Percentiles rank a stretch among this genome's conserved stretches.
Evolutionary conservation across 2,329 filamentous ascomycete genomes (phyloP).

Genomic region (Colletotrichum sansevieriae): DNA sequence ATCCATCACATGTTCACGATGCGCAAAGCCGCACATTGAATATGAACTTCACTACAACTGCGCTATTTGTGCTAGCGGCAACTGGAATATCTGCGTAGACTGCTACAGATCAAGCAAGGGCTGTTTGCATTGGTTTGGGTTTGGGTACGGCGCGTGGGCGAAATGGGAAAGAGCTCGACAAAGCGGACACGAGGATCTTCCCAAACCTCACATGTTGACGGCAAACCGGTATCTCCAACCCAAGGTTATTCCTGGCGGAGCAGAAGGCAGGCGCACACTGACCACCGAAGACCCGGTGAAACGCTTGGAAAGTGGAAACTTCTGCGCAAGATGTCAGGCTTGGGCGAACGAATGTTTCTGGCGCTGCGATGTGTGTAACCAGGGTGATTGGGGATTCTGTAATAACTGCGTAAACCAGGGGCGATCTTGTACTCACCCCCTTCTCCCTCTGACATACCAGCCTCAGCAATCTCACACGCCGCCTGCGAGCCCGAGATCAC

Average conservation of each 20-base stretch:
- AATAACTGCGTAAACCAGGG: conserved; percentile 88
- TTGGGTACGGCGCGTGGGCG: conserved; percentile 78
- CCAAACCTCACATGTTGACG: conserved; percentile 69
- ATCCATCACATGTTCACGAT: conserved; percentile 79
- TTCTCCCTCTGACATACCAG: conserved; percentile 81
- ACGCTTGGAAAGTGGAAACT: conserved; percentile 82
- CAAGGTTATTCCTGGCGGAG: conserved; percentile 62
- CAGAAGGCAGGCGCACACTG: conserved; percentile 68
- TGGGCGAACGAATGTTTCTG: conserved; percentile 89
- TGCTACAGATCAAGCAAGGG: conserved; percentile 85
- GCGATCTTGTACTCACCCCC: conserved; percentile 82
- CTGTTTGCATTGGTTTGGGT: conserved; percentile 90
- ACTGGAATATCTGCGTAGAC: conserved; percentile 82
- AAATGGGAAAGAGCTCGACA: conserved; percentile 71
- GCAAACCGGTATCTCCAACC: conserved; percentile 69
- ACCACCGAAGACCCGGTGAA: conserved; percentile 76
- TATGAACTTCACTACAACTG: conserved; percentile 92
- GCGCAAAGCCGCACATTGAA: conserved; percentile 79
- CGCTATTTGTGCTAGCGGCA: conserved; percentile 74
- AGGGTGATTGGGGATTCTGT: conserved; percentile 96
- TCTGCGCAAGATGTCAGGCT: conserved; percentile 81
- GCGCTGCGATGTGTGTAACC: conserved; percentile 88
- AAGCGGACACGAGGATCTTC: conserved; percentile 54
- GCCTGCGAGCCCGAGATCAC: conserved; percentile 56
- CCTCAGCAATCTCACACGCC: conserved; percentile 52